Percentiles rank a stretch among this genome's conserved stretches.
Conservation (phyloP, 441 rosid species). For the Arabidopsis hybrid region DNA sequence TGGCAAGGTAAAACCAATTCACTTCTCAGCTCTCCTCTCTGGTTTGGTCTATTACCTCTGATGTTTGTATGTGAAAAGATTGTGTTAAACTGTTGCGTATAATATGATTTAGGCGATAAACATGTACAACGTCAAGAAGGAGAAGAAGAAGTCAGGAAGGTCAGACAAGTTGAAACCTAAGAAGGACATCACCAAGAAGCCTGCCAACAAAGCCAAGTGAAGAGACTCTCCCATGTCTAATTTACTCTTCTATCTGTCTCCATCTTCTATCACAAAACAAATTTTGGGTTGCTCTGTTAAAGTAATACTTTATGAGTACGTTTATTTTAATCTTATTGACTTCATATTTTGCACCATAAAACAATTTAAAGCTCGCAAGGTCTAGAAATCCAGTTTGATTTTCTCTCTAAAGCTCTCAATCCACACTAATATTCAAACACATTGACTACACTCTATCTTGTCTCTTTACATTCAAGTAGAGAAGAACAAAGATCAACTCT, state of each 20-base stretch:
- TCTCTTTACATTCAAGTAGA: conserved; percentile 8
- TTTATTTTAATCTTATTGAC: background rate
- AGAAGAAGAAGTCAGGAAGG: conserved; percentile 59
- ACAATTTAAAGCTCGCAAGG: background rate
- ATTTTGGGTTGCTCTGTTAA: conserved; percentile 18
- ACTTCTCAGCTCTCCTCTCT: conserved; percentile 1
- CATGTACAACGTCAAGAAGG: conserved; percentile 81
- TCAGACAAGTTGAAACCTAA: conserved; percentile 76
- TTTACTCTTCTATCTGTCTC: conserved; percentile 3
- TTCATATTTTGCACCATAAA: background rate
- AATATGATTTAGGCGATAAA: conserved; percentile 64
- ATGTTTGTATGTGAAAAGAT: conserved; percentile 1
- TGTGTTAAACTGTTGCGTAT: conserved; percentile 2
- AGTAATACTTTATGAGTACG: background rate
- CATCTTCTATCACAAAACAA: conserved; percentile 1
- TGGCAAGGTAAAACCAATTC: conserved; percentile 61
- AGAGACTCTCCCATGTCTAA: conserved; percentile 7
- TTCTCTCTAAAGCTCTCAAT: background rate
- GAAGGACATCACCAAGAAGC: conserved; percentile 57
- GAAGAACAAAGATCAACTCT: conserved; percentile 18
- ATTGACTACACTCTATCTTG: background rate
- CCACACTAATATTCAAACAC: background rate
- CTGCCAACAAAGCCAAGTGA: conserved; percentile 53
- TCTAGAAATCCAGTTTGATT: background rate
- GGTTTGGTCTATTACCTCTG: conserved; percentile 3